phyloP scores from a whole-genome alignment of 2,329 filamentous ascomycete genomes.

The Talaromyces sp. region DNA sequence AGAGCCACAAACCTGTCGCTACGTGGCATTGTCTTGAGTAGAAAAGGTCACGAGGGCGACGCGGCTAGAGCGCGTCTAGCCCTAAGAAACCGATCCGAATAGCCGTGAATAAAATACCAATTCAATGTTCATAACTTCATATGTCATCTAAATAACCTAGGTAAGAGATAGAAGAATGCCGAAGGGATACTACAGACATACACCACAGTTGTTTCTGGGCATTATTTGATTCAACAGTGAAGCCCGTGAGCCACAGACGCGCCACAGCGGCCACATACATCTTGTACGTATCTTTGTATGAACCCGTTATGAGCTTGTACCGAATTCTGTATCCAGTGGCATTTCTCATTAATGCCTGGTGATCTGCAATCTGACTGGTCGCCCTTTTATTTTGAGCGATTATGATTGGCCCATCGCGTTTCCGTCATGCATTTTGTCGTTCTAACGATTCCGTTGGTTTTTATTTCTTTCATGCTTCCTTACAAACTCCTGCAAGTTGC shows the following conservation, averaged over 20 bases:
- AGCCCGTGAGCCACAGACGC: not conserved
- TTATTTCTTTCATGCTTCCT: not conserved
- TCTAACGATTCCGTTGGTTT: not conserved
- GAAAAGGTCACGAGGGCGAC: not conserved
- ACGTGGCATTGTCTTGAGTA: not conserved
- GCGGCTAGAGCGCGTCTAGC: not conserved
- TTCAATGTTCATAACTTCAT: no score
- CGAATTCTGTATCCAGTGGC: not conserved
- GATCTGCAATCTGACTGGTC: constrained; percentile 9
- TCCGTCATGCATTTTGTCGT: not conserved
- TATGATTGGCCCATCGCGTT: constrained; percentile 3
- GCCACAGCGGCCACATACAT: no score
- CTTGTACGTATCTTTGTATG: not conserved
- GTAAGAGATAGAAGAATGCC: not conserved
- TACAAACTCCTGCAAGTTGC: not conserved
- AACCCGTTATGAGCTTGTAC: not conserved
- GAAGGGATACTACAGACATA: not conserved
- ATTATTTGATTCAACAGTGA: not conserved
- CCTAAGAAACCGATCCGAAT: not conserved
- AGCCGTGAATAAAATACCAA: not conserved
- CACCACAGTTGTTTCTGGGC: no score
- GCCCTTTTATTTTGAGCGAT: constrained; percentile 9
- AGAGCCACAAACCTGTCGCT: not conserved
- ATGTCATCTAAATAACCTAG: no score
- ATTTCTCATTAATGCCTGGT: constrained; percentile 1